Conservation (phyloP, 2,329 filamentous ascomycete genomes). For the Lachnum nothofagi region DNA sequence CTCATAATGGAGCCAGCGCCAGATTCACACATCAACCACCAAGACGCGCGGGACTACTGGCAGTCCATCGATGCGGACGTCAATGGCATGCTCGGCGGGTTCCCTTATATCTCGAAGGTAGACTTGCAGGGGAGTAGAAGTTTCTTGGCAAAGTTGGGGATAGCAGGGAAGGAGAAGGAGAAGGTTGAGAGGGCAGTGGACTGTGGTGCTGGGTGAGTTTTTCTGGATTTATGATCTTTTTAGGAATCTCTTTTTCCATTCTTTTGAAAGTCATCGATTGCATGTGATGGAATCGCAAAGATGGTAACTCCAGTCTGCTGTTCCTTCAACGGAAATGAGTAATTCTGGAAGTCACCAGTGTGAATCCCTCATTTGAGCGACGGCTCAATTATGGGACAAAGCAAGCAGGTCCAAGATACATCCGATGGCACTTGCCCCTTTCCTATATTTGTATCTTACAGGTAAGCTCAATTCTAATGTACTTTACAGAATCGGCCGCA, state of each 20-base stretch:
- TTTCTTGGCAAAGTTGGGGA: slow-evolving; percentile 63
- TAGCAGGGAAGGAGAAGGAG: slow-evolving; percentile 31
- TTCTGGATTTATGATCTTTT: background rate
- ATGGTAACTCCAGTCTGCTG: no score
- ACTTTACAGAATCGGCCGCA: slow-evolving; percentile 64
- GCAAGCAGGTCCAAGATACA: background rate
- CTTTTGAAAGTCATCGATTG: background rate
- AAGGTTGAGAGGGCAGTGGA: slow-evolving; percentile 35
- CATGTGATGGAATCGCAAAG: no score
- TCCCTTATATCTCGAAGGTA: slow-evolving; percentile 60
- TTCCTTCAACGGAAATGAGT: no score
- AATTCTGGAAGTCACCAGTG: background rate
- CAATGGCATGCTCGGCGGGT: slow-evolving; percentile 77
- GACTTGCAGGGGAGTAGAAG: slow-evolving; percentile 66
- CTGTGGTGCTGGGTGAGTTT: slow-evolving; percentile 37
- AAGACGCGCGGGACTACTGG: slow-evolving; percentile 42
- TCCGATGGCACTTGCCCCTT: no score
- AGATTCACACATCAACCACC: slow-evolving; percentile 30
- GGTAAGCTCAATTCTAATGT: background rate
- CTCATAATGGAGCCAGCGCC: slow-evolving; percentile 17
- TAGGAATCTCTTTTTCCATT: background rate
- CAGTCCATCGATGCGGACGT: slow-evolving; percentile 46
- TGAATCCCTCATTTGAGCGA: background rate
- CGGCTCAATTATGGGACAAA: background rate
- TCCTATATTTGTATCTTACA: no score